Percentiles rank a stretch among this genome's conserved stretches.
These are phyloP conservation scores for Ziziphus jujuba DNA, from an alignment of 306 rosid species.

Conservation along the genomic window DNA sequence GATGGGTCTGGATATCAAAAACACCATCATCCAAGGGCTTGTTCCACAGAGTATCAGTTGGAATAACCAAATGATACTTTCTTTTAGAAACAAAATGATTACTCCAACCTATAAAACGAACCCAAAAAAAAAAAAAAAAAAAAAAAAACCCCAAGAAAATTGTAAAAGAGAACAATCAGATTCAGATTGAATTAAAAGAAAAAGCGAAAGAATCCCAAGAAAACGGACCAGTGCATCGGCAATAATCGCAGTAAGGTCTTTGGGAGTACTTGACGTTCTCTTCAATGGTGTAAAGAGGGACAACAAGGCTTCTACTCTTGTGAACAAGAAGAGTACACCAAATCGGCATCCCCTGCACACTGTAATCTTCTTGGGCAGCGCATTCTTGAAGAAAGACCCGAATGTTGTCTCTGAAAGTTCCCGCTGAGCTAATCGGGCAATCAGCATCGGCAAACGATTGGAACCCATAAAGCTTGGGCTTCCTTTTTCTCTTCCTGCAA, in stretches of 20 bases:
- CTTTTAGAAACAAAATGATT: slow-evolving; percentile 75
- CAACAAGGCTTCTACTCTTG: slow-evolving; percentile 45
- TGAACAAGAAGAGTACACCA: slow-evolving; percentile 82
- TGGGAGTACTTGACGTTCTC: slow-evolving; percentile 54
- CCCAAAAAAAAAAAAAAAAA: background rate
- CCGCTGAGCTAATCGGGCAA: slow-evolving; percentile 37
- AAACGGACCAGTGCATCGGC: slow-evolving; percentile 67
- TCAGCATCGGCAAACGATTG: slow-evolving; percentile 65
- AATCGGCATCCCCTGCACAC: slow-evolving; percentile 49
- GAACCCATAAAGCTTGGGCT: slow-evolving; percentile 57
- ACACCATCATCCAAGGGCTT: slow-evolving; percentile 58
- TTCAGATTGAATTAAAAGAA: background rate
- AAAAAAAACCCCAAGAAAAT: background rate
- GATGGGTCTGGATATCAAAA: slow-evolving; percentile 54
- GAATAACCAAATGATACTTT: slow-evolving; percentile 79
- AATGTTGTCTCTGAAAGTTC: slow-evolving; percentile 70
- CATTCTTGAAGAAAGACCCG: slow-evolving; percentile 65
- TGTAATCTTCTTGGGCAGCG: slow-evolving; percentile 55
- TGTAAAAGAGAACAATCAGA: background rate
- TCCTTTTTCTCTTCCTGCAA: slow-evolving; percentile 65
- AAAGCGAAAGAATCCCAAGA: background rate
- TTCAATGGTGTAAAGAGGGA: slow-evolving; percentile 78
- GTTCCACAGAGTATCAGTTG: slow-evolving; percentile 65
- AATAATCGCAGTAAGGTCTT: slow-evolving; percentile 67
- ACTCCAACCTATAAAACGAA: slow-evolving; percentile 70